Evolutionary conservation across 306 rosid genomes (phyloP), one percentile per base, ranked within the genome.

Genomic region (Purshia tridentata): DNA sequence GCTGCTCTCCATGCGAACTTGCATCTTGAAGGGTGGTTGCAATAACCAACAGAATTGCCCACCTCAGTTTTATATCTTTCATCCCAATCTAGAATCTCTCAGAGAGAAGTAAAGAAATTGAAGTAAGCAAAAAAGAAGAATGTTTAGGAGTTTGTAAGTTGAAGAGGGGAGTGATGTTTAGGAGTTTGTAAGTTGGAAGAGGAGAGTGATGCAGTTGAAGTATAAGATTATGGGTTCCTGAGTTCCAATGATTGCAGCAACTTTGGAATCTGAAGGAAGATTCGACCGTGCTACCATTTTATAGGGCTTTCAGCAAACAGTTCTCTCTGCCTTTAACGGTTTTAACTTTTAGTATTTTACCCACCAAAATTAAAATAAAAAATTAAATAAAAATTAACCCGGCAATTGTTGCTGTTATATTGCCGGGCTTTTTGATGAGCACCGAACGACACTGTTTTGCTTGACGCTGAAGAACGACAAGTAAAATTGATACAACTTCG

Each of bases 1-100:
- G 92, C 11, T 90, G 96, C 9, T 57, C 69, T 69, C 84, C 90
- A 80, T 89, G 89, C 52, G 96, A 78, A 40, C 49, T 65, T 67
- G 37, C 85, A 69, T 67, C 74, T 63, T 78, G 86, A 49, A 80
- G 70, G 65, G 67, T 61, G 64, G n/a, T n/a, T n/a, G 81, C 76
- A 77, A 84, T 71, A 72, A 77, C 63, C 61, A 85, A 62, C 46
- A 90, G 76, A 60, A 83, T 19, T 46, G 78, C 65, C 72, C 86
- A 75, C 67, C 72, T 35, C 44, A 76, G 59, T 74, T 73, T 78
- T 59, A 81, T 39, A 42, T 66, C 55, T 69, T 78, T 77, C 93
- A 86, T 84, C 77, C 42, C 55, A n/a, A n/a, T n/a, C n/a, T n/a
- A n/a, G n/a, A n/a, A n/a, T n/a, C n/a, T n/a, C n/a, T n/a, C n/a